Conservation (phyloP, 192 early-diverging fungal genomes). For the Pilaira anomala region DNA sequence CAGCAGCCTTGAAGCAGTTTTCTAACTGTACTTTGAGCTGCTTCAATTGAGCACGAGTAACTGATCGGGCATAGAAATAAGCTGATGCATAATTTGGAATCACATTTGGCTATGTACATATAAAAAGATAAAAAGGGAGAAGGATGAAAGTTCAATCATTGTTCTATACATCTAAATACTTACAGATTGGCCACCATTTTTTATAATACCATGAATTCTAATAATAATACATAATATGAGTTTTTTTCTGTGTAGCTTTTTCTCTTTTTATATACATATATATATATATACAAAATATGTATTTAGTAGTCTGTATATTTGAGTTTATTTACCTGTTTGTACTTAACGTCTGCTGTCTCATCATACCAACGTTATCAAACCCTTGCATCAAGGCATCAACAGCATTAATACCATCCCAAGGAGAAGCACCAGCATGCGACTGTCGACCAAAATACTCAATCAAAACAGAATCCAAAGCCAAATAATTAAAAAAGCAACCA, state of each 20-base stretch:
- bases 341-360: conserved; percentile 57
- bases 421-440: conserved; percentile 56
- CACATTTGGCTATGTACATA: conserved; percentile 50
- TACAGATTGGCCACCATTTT: conserved; percentile 43
- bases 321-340: conserved; percentile 28
- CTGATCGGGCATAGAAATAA: conserved; percentile 49
- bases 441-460: conserved; percentile 56
- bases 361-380: conserved; percentile 49
- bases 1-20: conserved; percentile 52
- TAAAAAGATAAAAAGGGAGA: background rate
- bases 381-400: conserved; percentile 54
- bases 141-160: background rate
- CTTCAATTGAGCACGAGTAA: conserved; percentile 41
- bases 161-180: background rate
- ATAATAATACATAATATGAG: background rate
- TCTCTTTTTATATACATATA: background rate
- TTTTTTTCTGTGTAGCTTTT: background rate
- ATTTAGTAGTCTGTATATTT: background rate
- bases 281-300: background rate
- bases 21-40: conserved; percentile 41
- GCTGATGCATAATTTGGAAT: conserved; percentile 53
- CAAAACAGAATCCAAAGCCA: conserved; percentile 39
- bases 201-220: conserved; percentile 65
- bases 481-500: conserved; percentile 18
- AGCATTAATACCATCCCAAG: conserved; percentile 63